Evolutionary conservation across 139 green algal species (phyloP).

Genomic region (Chlamydomonas sphaeroides): DNA sequence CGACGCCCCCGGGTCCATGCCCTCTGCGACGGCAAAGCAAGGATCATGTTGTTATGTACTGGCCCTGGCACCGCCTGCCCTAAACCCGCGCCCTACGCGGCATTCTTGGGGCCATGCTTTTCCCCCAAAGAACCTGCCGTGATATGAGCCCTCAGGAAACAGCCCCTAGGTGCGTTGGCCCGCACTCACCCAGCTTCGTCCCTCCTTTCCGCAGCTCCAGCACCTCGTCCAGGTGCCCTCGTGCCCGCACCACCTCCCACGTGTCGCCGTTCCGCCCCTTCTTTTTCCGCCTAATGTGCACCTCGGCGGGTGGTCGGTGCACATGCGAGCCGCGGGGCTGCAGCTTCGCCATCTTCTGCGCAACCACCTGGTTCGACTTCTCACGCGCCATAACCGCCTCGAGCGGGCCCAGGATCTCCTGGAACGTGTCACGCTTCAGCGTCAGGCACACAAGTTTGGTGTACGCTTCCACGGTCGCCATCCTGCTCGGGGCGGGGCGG

Average conservation of each 20-base stretch:
- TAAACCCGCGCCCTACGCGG: too few species aligned
- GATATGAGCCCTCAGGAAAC: too few species aligned
- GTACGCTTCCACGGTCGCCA: slow-evolving; percentile 82
- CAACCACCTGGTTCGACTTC: slow-evolving; percentile 84
- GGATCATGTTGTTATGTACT: too few species aligned
- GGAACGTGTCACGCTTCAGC: slow-evolving; percentile 85
- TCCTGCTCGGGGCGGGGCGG: slow-evolving; percentile 41
- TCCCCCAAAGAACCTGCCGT: too few species aligned
- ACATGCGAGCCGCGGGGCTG: slow-evolving; percentile 55
- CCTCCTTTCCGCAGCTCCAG: slow-evolving; percentile 78
- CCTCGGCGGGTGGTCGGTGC: slow-evolving; percentile 75
- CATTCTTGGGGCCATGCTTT: too few species aligned
- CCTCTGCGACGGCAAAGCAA: too few species aligned
- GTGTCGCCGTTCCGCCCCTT: slow-evolving; percentile 59
- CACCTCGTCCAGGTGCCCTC: slow-evolving; percentile 91
- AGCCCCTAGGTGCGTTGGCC: too few species aligned
- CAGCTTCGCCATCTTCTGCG: slow-evolving; percentile 84
- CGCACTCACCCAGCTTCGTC: slow-evolving; percentile 58
- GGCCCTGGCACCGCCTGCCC: too few species aligned
- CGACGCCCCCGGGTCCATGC: slow-evolving; percentile 21
- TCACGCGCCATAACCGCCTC: slow-evolving; percentile 87
- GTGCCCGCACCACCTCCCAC: slow-evolving; percentile 86
- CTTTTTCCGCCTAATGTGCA: slow-evolving; percentile 81
- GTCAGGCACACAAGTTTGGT: slow-evolving; percentile 80
- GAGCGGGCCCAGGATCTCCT: slow-evolving; percentile 86